phyloP scores from a whole-genome alignment of 352 stramenopile species.

The Phytophthora cactorum region DNA sequence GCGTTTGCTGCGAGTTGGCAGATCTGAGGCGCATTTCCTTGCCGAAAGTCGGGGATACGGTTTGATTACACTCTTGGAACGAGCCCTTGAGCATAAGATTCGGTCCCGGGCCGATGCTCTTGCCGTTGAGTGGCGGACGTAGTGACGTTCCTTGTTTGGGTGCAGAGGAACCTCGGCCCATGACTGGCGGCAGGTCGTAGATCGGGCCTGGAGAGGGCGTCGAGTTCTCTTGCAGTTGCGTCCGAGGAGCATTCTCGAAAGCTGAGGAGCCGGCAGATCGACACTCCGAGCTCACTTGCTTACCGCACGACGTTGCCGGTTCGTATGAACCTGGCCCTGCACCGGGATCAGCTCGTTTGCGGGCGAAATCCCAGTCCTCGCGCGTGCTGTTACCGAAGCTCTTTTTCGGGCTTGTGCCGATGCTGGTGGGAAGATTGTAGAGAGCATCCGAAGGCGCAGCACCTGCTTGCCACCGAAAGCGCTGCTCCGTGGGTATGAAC shows the following conservation, averaged over 20 bases:
- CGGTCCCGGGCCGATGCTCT: slow-evolving; percentile 61
- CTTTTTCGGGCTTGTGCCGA: slow-evolving; percentile 64
- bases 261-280: slow-evolving; percentile 54
- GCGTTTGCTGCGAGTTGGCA: slow-evolving; percentile 31
- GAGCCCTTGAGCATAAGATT: slow-evolving; percentile 67
- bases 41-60: slow-evolving; percentile 76
- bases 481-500: slow-evolving; percentile 68
- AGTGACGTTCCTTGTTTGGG: slow-evolving; percentile 71
- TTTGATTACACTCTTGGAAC: slow-evolving; percentile 51
- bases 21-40: slow-evolving; percentile 60
- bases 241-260: slow-evolving; percentile 72
- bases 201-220: slow-evolving; percentile 78
- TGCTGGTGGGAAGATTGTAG: slow-evolving; percentile 71
- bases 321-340: slow-evolving; percentile 77
- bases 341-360: slow-evolving; percentile 67
- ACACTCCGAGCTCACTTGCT: slow-evolving; percentile 60
- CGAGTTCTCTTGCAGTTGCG: slow-evolving; percentile 50
- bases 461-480: slow-evolving; percentile 77
- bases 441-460: slow-evolving; percentile 64
- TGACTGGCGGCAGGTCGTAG: slow-evolving; percentile 66
- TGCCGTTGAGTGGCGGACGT: slow-evolving; percentile 60
- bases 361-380: slow-evolving; percentile 77
- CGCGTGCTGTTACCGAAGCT: slow-evolving; percentile 82
- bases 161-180: slow-evolving; percentile 45
- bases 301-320: slow-evolving; percentile 55